Conservation (phyloP, 352 stramenopile species). For the Phytophthora sojae region DNA sequence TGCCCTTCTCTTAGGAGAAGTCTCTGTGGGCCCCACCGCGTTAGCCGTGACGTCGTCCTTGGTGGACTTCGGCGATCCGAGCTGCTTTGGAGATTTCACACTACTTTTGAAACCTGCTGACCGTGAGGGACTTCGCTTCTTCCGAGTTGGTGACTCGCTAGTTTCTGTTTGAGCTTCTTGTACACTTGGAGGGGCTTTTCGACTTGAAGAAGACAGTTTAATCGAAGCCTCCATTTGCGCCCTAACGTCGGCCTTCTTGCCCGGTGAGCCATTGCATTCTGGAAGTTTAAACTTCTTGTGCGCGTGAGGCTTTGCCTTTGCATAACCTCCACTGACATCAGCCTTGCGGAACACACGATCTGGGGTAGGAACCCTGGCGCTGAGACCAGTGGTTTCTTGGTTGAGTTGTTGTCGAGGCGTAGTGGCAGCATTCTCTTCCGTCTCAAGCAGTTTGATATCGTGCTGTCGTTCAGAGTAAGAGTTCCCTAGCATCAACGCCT, state of each 20-base stretch:
- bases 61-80: neutral
- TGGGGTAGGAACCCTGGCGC: constrained; percentile 25
- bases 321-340: constrained; percentile 37
- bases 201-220: constrained; percentile 16
- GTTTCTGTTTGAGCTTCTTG: neutral
- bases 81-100: constrained; percentile 1
- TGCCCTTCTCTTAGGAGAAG: constrained; percentile 9
- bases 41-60: neutral
- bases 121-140: constrained; percentile 17
- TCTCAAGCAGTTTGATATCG: constrained; percentile 50
- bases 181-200: neutral
- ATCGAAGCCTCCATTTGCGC: constrained; percentile 22
- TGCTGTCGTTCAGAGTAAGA: constrained; percentile 18
- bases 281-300: constrained; percentile 52
- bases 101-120: constrained; percentile 22
- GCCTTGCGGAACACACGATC: constrained; percentile 57
- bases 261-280: constrained; percentile 48
- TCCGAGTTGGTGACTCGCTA: neutral
- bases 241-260: constrained; percentile 17
- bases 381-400: constrained; percentile 37
- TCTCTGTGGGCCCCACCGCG: neutral
- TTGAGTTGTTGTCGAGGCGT: constrained; percentile 24
- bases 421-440: constrained; percentile 13
- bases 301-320: constrained; percentile 48
- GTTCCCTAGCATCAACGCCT: constrained; percentile 62